Conservation (phyloP, 1,139 yeast species). For the Saccharomyces hybrid region DNA sequence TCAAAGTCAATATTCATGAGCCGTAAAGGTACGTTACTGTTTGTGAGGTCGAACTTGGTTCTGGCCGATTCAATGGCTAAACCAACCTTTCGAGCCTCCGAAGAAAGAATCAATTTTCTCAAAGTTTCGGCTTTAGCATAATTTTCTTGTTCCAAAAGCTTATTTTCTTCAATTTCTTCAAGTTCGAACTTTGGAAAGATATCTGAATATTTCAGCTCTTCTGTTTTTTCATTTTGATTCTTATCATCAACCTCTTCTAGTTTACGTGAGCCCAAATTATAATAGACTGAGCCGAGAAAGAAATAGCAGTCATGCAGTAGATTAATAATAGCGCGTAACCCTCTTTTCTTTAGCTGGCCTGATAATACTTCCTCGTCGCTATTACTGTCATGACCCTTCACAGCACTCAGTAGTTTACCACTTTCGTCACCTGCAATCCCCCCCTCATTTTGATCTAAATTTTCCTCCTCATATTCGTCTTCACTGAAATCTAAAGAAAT, state of each 20-base stretch:
- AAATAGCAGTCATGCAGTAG: slow-evolving; percentile 68
- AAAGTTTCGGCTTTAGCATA: slow-evolving; percentile 59
- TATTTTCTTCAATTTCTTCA: slow-evolving; percentile 23
- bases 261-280: slow-evolving; percentile 29
- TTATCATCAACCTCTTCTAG: slow-evolving; percentile 26
- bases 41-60: slow-evolving; percentile 15
- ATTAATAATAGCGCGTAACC: slow-evolving; percentile 32
- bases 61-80: slow-evolving; percentile 19
- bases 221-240: slow-evolving; percentile 4
- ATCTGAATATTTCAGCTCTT: slow-evolving; percentile 10
- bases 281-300: slow-evolving; percentile 74
- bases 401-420: not conserved
- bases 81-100: slow-evolving; percentile 21
- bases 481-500: slow-evolving; percentile 9
- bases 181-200: slow-evolving; percentile 15
- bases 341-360: slow-evolving; percentile 15
- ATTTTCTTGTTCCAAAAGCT: slow-evolving; percentile 37
- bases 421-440: not conserved
- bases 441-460: slow-evolving; percentile 17
- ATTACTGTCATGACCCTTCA: not conserved
- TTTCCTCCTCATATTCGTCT: slow-evolving; percentile 15
- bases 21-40: slow-evolving; percentile 17
- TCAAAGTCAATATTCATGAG: slow-evolving; percentile 14
- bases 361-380: slow-evolving; percentile 16
- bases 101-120: slow-evolving; percentile 39